These are phyloP conservation scores for Durusdinium trenchii DNA, from an alignment of 73 alveolate species.

Conservation along the genomic window DNA sequence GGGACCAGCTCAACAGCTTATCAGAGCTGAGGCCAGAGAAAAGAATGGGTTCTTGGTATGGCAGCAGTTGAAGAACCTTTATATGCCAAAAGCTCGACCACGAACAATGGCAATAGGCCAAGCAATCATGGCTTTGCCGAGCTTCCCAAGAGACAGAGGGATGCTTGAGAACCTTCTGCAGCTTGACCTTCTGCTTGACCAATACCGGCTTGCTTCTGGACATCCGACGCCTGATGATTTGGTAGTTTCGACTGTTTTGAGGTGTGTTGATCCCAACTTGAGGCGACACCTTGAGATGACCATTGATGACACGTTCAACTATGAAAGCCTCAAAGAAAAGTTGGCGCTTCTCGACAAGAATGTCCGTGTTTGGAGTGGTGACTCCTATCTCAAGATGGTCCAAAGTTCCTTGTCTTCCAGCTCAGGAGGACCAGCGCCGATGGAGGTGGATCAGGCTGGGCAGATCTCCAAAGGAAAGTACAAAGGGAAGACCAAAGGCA, in stretches of 20 bases:
- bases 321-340: too few species aligned
- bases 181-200: too few species aligned
- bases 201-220: too few species aligned
- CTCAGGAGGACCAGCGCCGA: background rate
- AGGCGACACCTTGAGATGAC: background rate
- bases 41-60: background rate
- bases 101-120: too few species aligned
- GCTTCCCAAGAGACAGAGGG: background rate
- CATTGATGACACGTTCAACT: background rate
- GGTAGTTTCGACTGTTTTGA: background rate
- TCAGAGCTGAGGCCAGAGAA: background rate
- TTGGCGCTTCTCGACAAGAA: background rate
- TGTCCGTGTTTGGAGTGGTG: background rate
- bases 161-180: background rate
- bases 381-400: background rate
- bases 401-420: background rate
- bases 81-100: too few species aligned
- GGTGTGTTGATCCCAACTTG: background rate
- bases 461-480: background rate
- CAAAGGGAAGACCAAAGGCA: background rate
- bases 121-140: background rate
- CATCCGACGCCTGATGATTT: too few species aligned
- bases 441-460: background rate
- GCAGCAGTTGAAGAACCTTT: too few species aligned
- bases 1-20: background rate